Base-by-base conservation (phyloP, 306 rosid species). In the Prosopis cineraria region DNA sequence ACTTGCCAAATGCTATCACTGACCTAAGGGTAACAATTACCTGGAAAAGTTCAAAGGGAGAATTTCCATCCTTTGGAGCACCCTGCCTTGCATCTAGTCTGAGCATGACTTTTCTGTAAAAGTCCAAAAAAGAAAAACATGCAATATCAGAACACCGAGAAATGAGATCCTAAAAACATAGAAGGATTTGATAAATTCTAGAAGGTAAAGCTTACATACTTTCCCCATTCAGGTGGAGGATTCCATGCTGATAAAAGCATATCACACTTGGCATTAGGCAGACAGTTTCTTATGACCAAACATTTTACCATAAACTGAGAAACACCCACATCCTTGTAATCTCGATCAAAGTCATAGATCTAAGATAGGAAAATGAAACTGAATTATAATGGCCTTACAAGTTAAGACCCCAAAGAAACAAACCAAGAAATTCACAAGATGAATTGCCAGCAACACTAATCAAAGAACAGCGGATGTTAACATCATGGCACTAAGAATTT, bases 291-390 rank as follows among this genome's bases (percentile, higher is more conserved):
- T 85, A 95, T 85, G 78, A 93, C 91, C 83, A 95, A n/a, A 85
- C 69, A 87, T 80, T 93, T 95, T 30, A 93, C 89, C 31, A 97
- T 95, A 78, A 95, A 91, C 85, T 64, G 94, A 82, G 93, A 90
- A 86, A 95, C 83, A 45, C 98, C 98, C 36, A 95, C 90, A 88
- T 93, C 99, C 89, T 81, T 95, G 89, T 89, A 95, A 80, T 95
- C 99, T 22, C 99, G 98, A 80, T 95, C 99, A 72, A 91, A 93
- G 87, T 95, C 94, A 75, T 74, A 95, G 81, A 95, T 88, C 99
- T 95, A 85, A 48, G 77, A 31, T 39, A 41, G 59, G 70, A 81
- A 29, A 40, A 72, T n/a, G 80, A 70, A 81, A 73, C 40, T 25
- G 52, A 45, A 80, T 91, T 77, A 86, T 86, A 73, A 83, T 76